Percentiles rank a stretch among this genome's conserved stretches.
Evolutionary conservation across 352 stramenopile species (phyloP).

Genomic region (Phytophthora parvispora): DNA sequence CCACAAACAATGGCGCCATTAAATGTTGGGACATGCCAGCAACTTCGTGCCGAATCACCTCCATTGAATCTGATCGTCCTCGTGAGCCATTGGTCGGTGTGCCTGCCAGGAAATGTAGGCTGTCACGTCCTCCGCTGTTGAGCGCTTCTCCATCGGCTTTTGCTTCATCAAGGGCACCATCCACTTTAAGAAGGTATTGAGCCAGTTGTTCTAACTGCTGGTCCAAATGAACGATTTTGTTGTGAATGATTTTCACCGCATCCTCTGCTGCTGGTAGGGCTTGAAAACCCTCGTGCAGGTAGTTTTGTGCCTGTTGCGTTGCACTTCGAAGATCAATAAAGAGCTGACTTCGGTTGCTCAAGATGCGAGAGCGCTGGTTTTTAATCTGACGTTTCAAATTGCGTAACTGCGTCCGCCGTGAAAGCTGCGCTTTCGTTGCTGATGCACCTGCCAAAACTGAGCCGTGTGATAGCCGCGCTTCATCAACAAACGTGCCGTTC

Average conservation of each 20-base stretch:
- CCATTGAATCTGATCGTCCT: slow-evolving; percentile 53
- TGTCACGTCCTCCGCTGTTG: slow-evolving; percentile 58
- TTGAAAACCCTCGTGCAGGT: slow-evolving; percentile 87
- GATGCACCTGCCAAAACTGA: slow-evolving; percentile 49
- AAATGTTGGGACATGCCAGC: slow-evolving; percentile 82
- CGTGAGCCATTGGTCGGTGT: slow-evolving; percentile 37
- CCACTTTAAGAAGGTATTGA: slow-evolving; percentile 76
- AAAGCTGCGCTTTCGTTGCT: slow-evolving; percentile 68
- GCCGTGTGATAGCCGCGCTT: slow-evolving; percentile 53
- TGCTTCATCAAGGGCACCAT: slow-evolving; percentile 74
- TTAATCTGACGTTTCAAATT: slow-evolving; percentile 84
- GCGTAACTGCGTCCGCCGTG: slow-evolving; percentile 66
- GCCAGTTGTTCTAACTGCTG: slow-evolving; percentile 76
- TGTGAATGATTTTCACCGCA: slow-evolving; percentile 85
- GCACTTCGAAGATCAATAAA: slow-evolving; percentile 87
- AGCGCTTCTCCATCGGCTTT: slow-evolving; percentile 69
- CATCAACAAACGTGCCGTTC: slow-evolving; percentile 76
- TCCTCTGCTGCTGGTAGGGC: slow-evolving; percentile 79
- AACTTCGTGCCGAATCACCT: slow-evolving; percentile 69
- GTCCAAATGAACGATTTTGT: slow-evolving; percentile 84
- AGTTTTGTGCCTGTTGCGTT: slow-evolving; percentile 86
- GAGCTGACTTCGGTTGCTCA: slow-evolving; percentile 86
- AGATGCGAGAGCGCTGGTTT: slow-evolving; percentile 83
- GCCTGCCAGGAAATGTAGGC: slow-evolving; percentile 60
- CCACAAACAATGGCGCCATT: slow-evolving; percentile 78